Conservation (phyloP, 208 protist genomes). For the Leishmania martiniquensis region DNA sequence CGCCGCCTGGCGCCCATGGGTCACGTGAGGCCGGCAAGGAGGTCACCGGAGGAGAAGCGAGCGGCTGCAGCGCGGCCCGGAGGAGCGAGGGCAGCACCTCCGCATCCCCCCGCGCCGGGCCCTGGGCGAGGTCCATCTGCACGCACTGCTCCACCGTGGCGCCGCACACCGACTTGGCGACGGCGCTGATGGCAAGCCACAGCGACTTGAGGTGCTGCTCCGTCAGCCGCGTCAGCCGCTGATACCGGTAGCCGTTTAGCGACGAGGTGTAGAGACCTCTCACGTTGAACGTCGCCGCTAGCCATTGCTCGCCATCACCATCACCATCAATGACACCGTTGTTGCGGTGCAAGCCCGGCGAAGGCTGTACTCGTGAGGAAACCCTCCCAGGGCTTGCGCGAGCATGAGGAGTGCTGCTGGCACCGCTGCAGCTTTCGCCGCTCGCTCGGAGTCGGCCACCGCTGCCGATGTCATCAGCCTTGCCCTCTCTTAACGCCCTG, state of each 20-base stretch:
- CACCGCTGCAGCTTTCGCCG: not conserved
- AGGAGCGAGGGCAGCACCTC: not conserved
- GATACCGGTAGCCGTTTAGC: conserved; percentile 29
- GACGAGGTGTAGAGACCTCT: conserved; percentile 30
- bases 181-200: conserved; percentile 15
- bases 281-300: conserved; percentile 14
- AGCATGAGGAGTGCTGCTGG: not conserved
- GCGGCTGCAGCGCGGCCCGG: not conserved
- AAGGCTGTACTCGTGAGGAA: not conserved
- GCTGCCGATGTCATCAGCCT: not conserved
- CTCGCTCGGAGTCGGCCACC: too few relatives aligned
- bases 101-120: conserved; percentile 11
- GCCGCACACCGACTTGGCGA: conserved; percentile 19
- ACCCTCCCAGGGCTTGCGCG: not conserved
- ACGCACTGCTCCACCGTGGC: conserved; percentile 10
- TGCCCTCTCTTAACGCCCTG: not conserved
- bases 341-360: not conserved
- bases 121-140: conserved; percentile 3
- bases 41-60: not conserved
- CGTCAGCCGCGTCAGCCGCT: conserved; percentile 29
- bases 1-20: not conserved
- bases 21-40: not conserved
- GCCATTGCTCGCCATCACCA: not conserved
- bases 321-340: not conserved
- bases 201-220: conserved; percentile 31